These are phyloP conservation scores for Knoxdaviesia capensis DNA, from an alignment of 2,329 filamentous ascomycete species.

Conservation along the genomic window DNA sequence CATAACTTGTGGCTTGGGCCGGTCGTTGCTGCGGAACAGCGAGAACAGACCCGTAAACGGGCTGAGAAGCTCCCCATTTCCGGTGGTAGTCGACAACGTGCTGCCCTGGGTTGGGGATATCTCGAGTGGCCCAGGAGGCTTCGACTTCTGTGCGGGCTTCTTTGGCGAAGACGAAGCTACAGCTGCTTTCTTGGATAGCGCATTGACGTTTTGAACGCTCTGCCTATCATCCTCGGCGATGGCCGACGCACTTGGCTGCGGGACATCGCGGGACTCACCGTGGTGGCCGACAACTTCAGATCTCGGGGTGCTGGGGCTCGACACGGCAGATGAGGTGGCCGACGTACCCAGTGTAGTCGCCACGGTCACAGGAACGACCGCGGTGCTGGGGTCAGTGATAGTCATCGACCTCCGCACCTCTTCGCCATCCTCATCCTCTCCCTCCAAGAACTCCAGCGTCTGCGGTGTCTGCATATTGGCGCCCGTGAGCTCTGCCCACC, in stretches of 20 bases:
- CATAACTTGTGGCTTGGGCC: slow-evolving; percentile 25
- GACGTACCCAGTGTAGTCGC: slow-evolving; percentile 14
- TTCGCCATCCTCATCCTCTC: slow-evolving; percentile 11
- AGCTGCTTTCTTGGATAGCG: slow-evolving; percentile 8
- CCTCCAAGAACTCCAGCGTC: slow-evolving; percentile 20
- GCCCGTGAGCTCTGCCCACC: slow-evolving; percentile 79
- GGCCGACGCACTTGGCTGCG: slow-evolving; percentile 46
- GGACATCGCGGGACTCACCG: slow-evolving; percentile 30
- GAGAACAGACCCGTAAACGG: slow-evolving; percentile 47
- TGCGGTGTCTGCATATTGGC: slow-evolving; percentile 33
- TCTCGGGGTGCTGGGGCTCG: too few species aligned
- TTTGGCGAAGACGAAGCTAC: too few species aligned
- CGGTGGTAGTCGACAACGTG: slow-evolving; percentile 14
- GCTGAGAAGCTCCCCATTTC: slow-evolving; percentile 9
- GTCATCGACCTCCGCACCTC: slow-evolving; percentile 5
- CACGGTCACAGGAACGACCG: too few species aligned
- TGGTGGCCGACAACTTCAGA: too few species aligned
- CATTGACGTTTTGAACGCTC: slow-evolving; percentile 27
- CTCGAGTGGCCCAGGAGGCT: slow-evolving; percentile 3
- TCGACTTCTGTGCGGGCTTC: too few species aligned
- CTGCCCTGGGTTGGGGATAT: neutral
- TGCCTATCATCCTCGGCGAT: slow-evolving; percentile 45
- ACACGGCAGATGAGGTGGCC: slow-evolving; percentile 5
- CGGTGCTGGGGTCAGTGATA: neutral
- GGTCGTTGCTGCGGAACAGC: slow-evolving; percentile 45